Evolutionary conservation across 2,329 filamentous ascomycete species (phyloP), one percentile per base, ranked within the genome.

Genomic region (Sarocladium brachiariae): DNA sequence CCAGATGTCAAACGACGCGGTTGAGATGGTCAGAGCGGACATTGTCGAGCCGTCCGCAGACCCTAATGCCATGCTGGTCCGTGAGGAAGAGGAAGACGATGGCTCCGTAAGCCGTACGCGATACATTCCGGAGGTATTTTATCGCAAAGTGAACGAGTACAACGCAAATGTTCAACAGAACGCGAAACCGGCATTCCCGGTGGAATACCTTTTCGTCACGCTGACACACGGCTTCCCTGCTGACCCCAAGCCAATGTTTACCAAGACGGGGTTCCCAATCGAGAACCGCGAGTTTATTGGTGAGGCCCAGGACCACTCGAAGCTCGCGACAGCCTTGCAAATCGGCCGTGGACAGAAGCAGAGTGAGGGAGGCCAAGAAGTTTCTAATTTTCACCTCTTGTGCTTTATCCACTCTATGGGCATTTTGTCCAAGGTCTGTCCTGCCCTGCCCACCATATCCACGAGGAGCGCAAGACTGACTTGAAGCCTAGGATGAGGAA

Each of bases 91-190:
- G 53, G 90, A 96, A 59, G 87, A 91, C 49, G 86, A 90, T 56
- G 81, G 74, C 58, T 81, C 72, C 51, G 74, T 69, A 47, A 85
- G 78, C 64, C 83, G 82, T 51, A 84, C 86, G 21, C 81, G 91
- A 59, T 99, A 99, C 63, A 95, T 99, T 19, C 93, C 93, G 1
- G 93, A 99, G 62, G 92, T 99, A 4, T 99, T 97, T 70, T 99
- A 95, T 71, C 83, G 92, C 54, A 84, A 82, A 58, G 89, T 96
- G 68, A 99, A 99, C 67, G 92, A 99, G 66, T 96, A 99, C 63
- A 91, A 91, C 30, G 89, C 87, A 56, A 96, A 92, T 59, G 93
- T 97, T 7, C 93, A 96, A 65, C 89, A 97, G 67, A 97, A 96
- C 60, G 93, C 93, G 21, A 97, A 96, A 65, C 93, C 93, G 0